Base-by-base conservation (phyloP, 768 basidiomycete genomes). In the Leucogyrophana mollusca region DNA sequence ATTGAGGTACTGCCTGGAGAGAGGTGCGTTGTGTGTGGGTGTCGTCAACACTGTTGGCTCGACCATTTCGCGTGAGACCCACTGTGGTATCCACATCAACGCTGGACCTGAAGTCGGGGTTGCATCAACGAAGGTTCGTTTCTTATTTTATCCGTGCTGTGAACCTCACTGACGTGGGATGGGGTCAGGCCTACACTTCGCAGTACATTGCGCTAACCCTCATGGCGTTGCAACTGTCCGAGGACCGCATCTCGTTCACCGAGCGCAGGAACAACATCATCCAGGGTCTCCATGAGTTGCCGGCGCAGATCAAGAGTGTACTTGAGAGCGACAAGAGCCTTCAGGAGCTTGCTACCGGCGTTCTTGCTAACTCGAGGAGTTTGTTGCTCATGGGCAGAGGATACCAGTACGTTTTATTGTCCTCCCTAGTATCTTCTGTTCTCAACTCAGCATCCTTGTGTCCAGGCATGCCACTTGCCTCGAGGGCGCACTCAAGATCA, bases 51-150 rank as follows among this genome's bases (percentile, higher is more conserved):
- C 93, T 27, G 96, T 99, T 58, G 96, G 96, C 40, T 96, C 94
- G 18, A 97, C 95, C 3, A 82, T 98, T 57, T 97, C 95, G 34
- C 90, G 95, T 61, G 94, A 98, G 72, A 94, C 94, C 3, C 96
- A 99, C 73, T 96, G 94, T 53, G 96, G 96, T 87, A 86, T 99
- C 43, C 96, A 98, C 73, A 97, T 99, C 75, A 99, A 99, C 62
- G 96, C 94, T 59, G 94, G 94, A 16, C 94, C 94, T 44, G 94
- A 98, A 75, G 94, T 99, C 54, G 95, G 96, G 78, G 96, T 99
- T 49, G 96, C 96, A 4, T 97, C 94, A 14, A 98, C 96, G 49
- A 99, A 99, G 82, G 87, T 85, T 35, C 38, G 42, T 35, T 38
- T 17, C 11, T 18, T 18, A 36, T 22, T 34, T 33, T 14, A 48